phyloP scores from a whole-genome alignment of 129 eudicot species.

The Solidago caesia region DNA sequence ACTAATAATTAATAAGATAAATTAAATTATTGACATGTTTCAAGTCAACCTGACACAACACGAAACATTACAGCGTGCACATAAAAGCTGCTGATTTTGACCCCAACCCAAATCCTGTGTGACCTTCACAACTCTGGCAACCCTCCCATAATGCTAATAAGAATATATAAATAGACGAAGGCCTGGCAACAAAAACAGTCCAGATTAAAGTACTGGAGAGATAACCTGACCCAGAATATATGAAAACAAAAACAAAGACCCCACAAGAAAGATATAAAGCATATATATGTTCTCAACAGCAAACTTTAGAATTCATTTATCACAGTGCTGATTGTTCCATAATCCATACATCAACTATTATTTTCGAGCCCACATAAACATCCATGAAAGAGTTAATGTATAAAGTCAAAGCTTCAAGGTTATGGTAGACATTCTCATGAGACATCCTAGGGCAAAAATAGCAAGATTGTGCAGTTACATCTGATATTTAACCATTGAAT shows the following conservation, averaged over 20 bases:
- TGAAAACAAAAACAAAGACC: too few relatives aligned
- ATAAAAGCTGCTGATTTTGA: not conserved
- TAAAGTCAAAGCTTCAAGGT: not conserved
- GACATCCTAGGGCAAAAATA: not conserved
- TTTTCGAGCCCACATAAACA: conserved; percentile 1
- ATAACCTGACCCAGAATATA: not conserved
- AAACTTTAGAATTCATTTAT: not conserved
- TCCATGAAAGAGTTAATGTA: not conserved
- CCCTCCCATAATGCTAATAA: not conserved
- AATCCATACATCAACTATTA: not conserved
- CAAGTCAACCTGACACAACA: not conserved
- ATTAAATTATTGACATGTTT: not conserved
- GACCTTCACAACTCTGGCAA: not conserved
- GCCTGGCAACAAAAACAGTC: conserved; percentile 2
- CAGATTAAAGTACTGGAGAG: not conserved
- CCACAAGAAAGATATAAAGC: too few relatives aligned
- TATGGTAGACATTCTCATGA: not conserved
- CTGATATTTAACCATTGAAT: conserved; percentile 3
- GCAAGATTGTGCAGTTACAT: conserved; percentile 2
- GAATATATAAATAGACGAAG: not conserved
- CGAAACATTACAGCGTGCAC: not conserved
- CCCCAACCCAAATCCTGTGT: not conserved
- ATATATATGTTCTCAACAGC: not conserved
- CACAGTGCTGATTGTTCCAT: not conserved
- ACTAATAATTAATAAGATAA: not conserved